A percentile compares a stretch with the other conserved stretches of the same genome.
Conservation (phyloP, 1,284 basidiomycete genomes). For the Ustilago esculenta region DNA sequence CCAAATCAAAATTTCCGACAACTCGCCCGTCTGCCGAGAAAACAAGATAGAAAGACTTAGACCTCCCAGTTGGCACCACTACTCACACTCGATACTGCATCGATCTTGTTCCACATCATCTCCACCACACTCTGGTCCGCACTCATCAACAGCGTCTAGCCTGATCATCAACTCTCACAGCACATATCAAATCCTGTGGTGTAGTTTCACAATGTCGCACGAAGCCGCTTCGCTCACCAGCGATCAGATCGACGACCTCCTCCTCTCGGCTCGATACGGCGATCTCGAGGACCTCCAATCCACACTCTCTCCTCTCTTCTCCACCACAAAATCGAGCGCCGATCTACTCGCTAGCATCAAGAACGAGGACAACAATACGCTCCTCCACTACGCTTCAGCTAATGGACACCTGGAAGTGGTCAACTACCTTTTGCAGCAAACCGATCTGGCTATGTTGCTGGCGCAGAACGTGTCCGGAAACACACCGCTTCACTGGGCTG, state of each 20-base stretch:
- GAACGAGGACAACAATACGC: slow-evolving; percentile 58
- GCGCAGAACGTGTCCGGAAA: slow-evolving; percentile 61
- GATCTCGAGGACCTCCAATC: slow-evolving; percentile 54
- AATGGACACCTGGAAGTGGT: slow-evolving; percentile 59
- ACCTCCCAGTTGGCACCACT: neutral
- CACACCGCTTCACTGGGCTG: slow-evolving; percentile 66
- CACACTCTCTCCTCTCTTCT: slow-evolving; percentile 29
- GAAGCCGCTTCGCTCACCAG: slow-evolving; percentile 27
- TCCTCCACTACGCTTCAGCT: slow-evolving; percentile 61
- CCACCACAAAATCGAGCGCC: neutral
- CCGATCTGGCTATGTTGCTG: slow-evolving; percentile 40
- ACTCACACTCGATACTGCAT: too few species aligned
- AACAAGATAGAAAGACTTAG: neutral
- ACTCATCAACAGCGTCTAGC: neutral
- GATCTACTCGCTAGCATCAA: slow-evolving; percentile 21
- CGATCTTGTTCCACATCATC: neutral
- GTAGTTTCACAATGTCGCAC: slow-evolving; percentile 13
- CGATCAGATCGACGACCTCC: slow-evolving; percentile 63
- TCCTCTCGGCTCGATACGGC: slow-evolving; percentile 61
- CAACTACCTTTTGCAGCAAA: slow-evolving; percentile 41
- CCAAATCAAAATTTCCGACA: slow-evolving; percentile 12
- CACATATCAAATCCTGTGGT: too few species aligned
- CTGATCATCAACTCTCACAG: neutral
- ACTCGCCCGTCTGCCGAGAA: slow-evolving; percentile 10
- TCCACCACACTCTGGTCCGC: neutral